phyloP scores from a whole-genome alignment of 2,329 filamentous ascomycete genomes.

The Sphaerulina vaccinii region DNA sequence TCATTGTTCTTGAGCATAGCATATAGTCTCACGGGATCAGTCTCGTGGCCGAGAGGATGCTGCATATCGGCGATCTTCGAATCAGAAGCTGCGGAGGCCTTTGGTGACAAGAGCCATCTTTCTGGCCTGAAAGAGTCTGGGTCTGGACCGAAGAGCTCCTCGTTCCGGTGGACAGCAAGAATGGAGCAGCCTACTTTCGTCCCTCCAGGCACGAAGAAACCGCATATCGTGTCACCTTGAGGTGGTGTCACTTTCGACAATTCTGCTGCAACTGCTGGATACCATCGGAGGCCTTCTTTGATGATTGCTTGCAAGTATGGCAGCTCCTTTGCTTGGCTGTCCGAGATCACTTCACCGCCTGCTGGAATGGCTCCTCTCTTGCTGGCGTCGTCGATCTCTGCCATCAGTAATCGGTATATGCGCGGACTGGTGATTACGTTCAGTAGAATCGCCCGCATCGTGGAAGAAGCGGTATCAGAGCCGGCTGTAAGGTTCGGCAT shows the following conservation, averaged over 20 bases:
- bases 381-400: slow-evolving; percentile 42
- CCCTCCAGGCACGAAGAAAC: slow-evolving; percentile 30
- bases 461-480: slow-evolving; percentile 52
- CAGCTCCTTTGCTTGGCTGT: slow-evolving; percentile 31
- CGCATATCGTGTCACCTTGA: slow-evolving; percentile 37
- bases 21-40: slow-evolving; percentile 3
- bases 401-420: slow-evolving; percentile 47
- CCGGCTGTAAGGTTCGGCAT: slow-evolving; percentile 39
- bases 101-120: slow-evolving; percentile 44
- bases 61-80: not conserved
- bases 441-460: slow-evolving; percentile 35
- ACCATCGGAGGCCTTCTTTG: slow-evolving; percentile 41
- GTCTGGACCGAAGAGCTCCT: slow-evolving; percentile 33
- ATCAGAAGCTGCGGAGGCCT: slow-evolving; percentile 31
- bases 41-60: slow-evolving; percentile 11
- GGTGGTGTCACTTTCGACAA: slow-evolving; percentile 38
- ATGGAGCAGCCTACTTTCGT: slow-evolving; percentile 28
- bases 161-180: slow-evolving; percentile 26
- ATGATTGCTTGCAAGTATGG: slow-evolving; percentile 43
- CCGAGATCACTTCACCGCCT: slow-evolving; percentile 1
- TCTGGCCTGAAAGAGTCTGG: slow-evolving; percentile 50
- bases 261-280: slow-evolving; percentile 39
- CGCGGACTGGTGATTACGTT: slow-evolving; percentile 20
- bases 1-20: slow-evolving; percentile 13
- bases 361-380: not conserved